Conservation (phyloP, 306 rosid genomes). For the Gleditsia sinensis region DNA sequence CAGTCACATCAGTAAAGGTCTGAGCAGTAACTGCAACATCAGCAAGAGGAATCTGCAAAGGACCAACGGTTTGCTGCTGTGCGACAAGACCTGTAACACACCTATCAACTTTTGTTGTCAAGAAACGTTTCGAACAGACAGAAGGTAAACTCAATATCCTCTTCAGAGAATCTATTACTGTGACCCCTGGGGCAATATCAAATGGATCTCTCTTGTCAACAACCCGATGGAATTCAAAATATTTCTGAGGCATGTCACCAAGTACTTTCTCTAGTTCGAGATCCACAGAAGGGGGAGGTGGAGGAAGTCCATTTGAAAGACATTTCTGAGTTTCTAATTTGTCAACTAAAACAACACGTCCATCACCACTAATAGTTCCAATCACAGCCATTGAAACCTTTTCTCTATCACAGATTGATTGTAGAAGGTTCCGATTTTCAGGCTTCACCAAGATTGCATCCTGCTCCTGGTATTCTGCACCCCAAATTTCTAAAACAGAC, state of each 20-base stretch:
- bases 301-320: constrained; percentile 59
- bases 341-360: constrained; percentile 73
- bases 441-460: constrained; percentile 89
- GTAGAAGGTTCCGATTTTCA: constrained; percentile 63
- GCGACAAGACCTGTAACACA: constrained; percentile 91
- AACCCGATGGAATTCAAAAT: constrained; percentile 63
- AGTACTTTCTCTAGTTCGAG: constrained; percentile 90
- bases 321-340: constrained; percentile 56
- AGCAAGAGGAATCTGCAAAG: constrained; percentile 81
- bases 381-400: constrained; percentile 93
- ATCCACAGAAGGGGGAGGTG: constrained; percentile 78
- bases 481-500: constrained; percentile 96
- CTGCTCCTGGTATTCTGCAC: constrained; percentile 95
- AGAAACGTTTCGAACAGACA: constrained; percentile 79
- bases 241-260: constrained; percentile 91
- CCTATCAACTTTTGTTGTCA: constrained; percentile 79
- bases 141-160: constrained; percentile 86
- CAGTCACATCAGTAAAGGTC: constrained; percentile 66
- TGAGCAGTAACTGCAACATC: constrained; percentile 94
- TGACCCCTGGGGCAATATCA: constrained; percentile 72
- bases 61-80: constrained; percentile 93
- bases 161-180: constrained; percentile 67
- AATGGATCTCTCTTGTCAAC: constrained; percentile 64
- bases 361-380: constrained; percentile 78
- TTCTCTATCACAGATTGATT: constrained; percentile 77